Evolutionary conservation across 192 early-diverging fungal species (phyloP), one percentile per base, ranked within the genome.

Genomic region (Mortierella alpina): DNA sequence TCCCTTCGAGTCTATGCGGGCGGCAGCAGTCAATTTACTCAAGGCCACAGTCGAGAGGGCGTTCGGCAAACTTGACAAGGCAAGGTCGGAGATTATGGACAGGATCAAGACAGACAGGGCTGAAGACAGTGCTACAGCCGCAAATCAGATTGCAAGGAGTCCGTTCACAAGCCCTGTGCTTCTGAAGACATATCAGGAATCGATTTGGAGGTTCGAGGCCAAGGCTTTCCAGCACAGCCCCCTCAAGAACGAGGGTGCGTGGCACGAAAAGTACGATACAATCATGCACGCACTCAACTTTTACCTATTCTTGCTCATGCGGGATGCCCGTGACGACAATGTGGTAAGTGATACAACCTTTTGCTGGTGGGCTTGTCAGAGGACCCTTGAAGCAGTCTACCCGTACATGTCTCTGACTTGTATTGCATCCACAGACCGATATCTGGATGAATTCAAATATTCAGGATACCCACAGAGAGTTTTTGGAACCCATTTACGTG

Each of bases 261-360:
- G 86, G 70, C 51, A 51, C 53, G 85, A 86, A 12, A 82, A 79
- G 14, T 81, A 83, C 57, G 80, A 73, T 51, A 73, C 66, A 59
- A 61, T 84, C 7, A 88, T 88, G 83, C 85, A 88, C 14, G 78
- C 75, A 13, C 52, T 86, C 5, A 88, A 88, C 64, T 81, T 86
- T 72, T 88, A 88, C 59, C 22, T 86, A 20, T 86, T 77, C 63
- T 42, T 88, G 41, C 65, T 88, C 50, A 82, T 86, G 62, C 68
- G 83, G 8, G 86, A 88, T 62, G 51, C 61, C 7, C n/a, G 78
- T n/a, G 59, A 71, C 18, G 66, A 83, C 9, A 86, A 87, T 50
- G 45, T 78, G 75, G 86, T 87, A 75, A 64, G 65, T 41, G 10
- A 31, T 31, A 31, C 31, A 10, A 6, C 31, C 4, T 14, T 8